A percentile compares a stretch with the other conserved stretches of the same genome.
Evolutionary conservation across 2,329 filamentous ascomycete genomes (phyloP).

Genomic region (Cordyceps fumosorosea): DNA sequence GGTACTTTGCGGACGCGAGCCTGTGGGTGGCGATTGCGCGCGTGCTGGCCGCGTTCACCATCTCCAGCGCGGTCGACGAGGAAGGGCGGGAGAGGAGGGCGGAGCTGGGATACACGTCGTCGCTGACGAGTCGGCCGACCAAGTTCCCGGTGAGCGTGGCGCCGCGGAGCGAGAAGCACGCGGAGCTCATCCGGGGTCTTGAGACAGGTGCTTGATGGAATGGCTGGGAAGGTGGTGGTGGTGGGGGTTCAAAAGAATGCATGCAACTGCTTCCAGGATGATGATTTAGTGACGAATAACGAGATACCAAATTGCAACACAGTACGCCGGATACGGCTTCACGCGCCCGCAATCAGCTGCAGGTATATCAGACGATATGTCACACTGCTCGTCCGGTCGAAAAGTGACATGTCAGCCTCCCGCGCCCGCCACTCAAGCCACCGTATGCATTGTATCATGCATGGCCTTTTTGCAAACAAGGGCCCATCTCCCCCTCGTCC

Average conservation of each 20-base stretch:
- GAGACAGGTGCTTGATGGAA: not conserved
- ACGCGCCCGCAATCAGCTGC: too few relatives aligned
- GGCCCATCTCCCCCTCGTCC: too few relatives aligned
- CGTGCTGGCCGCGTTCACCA: slow-evolving; percentile 37
- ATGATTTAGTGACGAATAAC: slow-evolving; percentile 11
- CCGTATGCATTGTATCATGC: too few relatives aligned
- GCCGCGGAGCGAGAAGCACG: not conserved
- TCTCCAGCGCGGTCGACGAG: not conserved
- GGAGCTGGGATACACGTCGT: not conserved
- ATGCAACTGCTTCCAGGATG: too few relatives aligned
- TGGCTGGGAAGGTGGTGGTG: too few relatives aligned
- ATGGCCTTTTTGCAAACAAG: too few relatives aligned
- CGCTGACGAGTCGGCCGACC: not conserved
- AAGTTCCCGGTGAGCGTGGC: not conserved
- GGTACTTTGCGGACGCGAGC: slow-evolving; percentile 24
- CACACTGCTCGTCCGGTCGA: too few relatives aligned
- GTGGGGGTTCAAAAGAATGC: too few relatives aligned
- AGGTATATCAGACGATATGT: too few relatives aligned
- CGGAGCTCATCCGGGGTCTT: not conserved
- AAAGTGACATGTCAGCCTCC: too few relatives aligned
- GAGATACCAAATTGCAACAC: slow-evolving; percentile 2
- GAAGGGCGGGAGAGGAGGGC: not conserved
- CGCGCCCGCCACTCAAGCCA: too few relatives aligned
- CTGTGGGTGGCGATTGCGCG: slow-evolving; percentile 32
- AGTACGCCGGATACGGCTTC: too few relatives aligned